phyloP scores from a whole-genome alignment of 2,329 filamentous ascomycete genomes.

The Volutella citrinella region DNA sequence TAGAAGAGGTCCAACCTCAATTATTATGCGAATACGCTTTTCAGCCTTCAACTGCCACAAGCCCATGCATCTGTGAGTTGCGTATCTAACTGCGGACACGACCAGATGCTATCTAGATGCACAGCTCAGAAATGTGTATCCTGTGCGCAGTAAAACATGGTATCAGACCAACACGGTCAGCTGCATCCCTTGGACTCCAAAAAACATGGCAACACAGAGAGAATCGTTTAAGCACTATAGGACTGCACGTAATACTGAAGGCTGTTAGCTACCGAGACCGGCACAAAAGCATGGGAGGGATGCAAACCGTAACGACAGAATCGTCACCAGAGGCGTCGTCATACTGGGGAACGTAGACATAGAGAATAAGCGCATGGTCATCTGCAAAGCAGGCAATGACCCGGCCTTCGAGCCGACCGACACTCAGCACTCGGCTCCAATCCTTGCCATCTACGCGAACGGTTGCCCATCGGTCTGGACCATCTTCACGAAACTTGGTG shows the following conservation, averaged over 20 bases:
- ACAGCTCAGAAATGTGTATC: slow-evolving; percentile 2
- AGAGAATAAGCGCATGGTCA: slow-evolving; percentile 76
- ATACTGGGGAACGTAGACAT: slow-evolving; percentile 74
- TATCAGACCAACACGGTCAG: no score
- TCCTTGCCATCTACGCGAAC: slow-evolving; percentile 91
- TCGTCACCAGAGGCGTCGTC: slow-evolving; percentile 65
- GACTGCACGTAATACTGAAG: slow-evolving; percentile 43
- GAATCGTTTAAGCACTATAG: slow-evolving; percentile 30
- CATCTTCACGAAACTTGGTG: slow-evolving; percentile 71
- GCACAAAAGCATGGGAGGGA: no score
- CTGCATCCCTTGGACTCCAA: no score
- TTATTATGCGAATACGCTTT: no score
- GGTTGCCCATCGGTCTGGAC: slow-evolving; percentile 81
- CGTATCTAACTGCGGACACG: no score
- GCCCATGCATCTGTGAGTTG: no score
- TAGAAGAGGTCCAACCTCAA: no score
- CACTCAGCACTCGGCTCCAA: slow-evolving; percentile 91
- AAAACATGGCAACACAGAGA: slow-evolving; percentile 3
- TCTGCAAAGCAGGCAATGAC: slow-evolving; percentile 91
- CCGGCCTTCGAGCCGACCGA: slow-evolving; percentile 81
- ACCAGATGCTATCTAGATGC: no score
- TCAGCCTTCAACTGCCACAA: no score
- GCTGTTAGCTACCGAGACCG: slow-evolving; percentile 26
- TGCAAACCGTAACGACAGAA: slow-evolving; percentile 71
- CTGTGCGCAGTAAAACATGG: no score